phyloP scores from a whole-genome alignment of 2,329 filamentous ascomycete species.

The Cladosporium velox region DNA sequence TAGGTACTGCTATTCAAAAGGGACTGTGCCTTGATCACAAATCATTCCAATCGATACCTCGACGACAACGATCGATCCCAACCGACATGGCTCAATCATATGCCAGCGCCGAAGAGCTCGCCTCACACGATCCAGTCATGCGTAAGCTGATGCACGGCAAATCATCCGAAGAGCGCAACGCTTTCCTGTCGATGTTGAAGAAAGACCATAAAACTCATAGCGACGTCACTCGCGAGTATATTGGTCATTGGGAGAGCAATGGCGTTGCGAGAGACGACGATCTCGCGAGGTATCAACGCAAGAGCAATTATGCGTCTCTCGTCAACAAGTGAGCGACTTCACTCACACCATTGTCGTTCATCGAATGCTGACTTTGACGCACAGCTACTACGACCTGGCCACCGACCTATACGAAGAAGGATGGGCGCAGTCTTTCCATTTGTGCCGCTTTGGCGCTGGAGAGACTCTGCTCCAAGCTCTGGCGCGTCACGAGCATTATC shows the following conservation, averaged over 20 bases:
- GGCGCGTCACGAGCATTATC: constrained; percentile 44
- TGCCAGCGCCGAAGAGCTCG: background rate
- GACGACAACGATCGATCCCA: background rate
- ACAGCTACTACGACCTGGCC: constrained; percentile 89
- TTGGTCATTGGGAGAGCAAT: constrained; percentile 73
- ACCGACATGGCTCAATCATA: background rate
- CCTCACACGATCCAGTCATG: constrained; percentile 18
- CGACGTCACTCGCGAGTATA: constrained; percentile 71
- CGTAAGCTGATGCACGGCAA: constrained; percentile 66
- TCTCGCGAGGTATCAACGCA: constrained; percentile 75
- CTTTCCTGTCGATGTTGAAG: constrained; percentile 76
- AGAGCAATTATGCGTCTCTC: constrained; percentile 52
- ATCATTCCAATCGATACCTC: background rate
- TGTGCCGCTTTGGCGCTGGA: constrained; percentile 81
- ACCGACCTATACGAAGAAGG: constrained; percentile 95
- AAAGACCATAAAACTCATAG: constrained; percentile 85
- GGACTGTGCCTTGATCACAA: background rate
- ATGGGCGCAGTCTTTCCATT: constrained; percentile 92
- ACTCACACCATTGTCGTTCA: too few relatives aligned
- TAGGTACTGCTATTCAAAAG: background rate
- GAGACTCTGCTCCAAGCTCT: constrained; percentile 86
- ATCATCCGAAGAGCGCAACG: constrained; percentile 54
- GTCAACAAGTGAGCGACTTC: constrained; percentile 7
- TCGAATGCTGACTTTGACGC: background rate
- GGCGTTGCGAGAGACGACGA: constrained; percentile 86